Percentiles rank a stretch among this genome's conserved stretches.
These are phyloP conservation scores for Coemansia sp. DNA, from an alignment of 192 early-diverging fungal species.

Conservation along the genomic window DNA sequence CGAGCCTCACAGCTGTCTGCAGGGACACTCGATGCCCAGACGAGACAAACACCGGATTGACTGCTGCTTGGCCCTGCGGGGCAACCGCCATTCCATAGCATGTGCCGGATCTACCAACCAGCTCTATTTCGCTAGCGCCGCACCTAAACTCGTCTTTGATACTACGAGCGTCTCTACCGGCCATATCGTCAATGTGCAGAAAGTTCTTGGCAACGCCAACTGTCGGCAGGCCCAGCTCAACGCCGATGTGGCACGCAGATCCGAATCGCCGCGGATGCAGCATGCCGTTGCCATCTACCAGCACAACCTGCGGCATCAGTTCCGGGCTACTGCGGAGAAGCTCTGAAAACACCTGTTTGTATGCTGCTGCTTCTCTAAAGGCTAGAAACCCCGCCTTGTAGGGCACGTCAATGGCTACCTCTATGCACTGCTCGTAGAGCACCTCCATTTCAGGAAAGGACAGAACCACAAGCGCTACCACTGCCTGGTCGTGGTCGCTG, in stretches of 20 bases:
- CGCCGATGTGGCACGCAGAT: conserved; percentile 81
- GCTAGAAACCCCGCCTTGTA: conserved; percentile 92
- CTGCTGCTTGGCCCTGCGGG: conserved; percentile 38
- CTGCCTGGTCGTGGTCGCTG: conserved; percentile 49
- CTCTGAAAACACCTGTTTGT: conserved; percentile 57
- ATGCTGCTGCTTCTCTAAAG: conserved; percentile 76
- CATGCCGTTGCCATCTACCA: conserved; percentile 87
- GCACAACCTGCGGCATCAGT: conserved; percentile 71
- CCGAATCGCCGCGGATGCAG: conserved; percentile 89
- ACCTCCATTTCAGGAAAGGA: conserved; percentile 64
- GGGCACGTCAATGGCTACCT: conserved; percentile 66
- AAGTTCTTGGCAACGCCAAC: conserved; percentile 92
- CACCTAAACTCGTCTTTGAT: conserved; percentile 55
- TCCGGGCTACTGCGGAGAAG: conserved; percentile 56
- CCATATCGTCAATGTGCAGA: conserved; percentile 62
- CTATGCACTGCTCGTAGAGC: conserved; percentile 61
- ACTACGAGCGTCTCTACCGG: conserved; percentile 48
- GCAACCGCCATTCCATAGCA: conserved; percentile 60
- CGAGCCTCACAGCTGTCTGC: conserved; percentile 68
- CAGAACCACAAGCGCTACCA: conserved; percentile 76
- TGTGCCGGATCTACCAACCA: conserved; percentile 49
- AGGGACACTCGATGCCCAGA: conserved; percentile 76
- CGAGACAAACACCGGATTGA: conserved; percentile 87
- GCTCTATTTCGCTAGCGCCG: conserved; percentile 41
- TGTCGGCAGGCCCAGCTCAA: conserved; percentile 69